These are phyloP conservation scores for Lolium rigidum DNA, from an alignment of 176 grass and related monocot species.

Conservation along the genomic window DNA sequence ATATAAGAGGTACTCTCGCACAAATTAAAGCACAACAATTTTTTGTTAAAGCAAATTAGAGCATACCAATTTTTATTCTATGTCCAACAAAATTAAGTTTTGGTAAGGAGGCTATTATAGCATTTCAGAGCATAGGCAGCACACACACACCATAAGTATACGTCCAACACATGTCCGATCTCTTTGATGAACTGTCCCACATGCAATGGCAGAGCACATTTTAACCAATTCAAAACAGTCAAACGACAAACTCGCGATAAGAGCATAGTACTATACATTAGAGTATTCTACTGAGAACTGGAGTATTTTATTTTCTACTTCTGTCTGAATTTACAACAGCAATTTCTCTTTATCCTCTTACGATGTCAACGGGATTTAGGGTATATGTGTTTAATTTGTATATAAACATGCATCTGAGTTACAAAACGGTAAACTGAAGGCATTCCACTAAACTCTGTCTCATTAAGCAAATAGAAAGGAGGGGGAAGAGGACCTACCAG, in stretches of 20 bases:
- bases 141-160: not conserved
- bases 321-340: not conserved
- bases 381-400: constrained; percentile 5
- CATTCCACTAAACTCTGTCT: not conserved
- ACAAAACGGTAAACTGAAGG: constrained; percentile 26
- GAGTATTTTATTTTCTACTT: not conserved
- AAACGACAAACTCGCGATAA: not conserved
- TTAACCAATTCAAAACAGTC: not conserved
- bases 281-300: too few relatives aligned
- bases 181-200: not conserved
- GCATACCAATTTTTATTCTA: not conserved
- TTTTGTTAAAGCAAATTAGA: not conserved
- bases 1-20: not conserved
- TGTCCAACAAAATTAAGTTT: not conserved
- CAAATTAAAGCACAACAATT: not conserved
- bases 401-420: not conserved
- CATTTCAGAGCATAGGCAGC: not conserved
- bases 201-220: constrained; percentile 1
- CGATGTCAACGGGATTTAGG: not conserved
- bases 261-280: too few relatives aligned
- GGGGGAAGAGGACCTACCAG: constrained; percentile 55
- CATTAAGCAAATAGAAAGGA: constrained; percentile 16
- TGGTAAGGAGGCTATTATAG: not conserved
- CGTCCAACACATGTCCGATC: not conserved
- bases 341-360: not conserved